phyloP scores from a whole-genome alignment of 495 filamentous ascomycete genomes.

The Chaetomium tenue region DNA sequence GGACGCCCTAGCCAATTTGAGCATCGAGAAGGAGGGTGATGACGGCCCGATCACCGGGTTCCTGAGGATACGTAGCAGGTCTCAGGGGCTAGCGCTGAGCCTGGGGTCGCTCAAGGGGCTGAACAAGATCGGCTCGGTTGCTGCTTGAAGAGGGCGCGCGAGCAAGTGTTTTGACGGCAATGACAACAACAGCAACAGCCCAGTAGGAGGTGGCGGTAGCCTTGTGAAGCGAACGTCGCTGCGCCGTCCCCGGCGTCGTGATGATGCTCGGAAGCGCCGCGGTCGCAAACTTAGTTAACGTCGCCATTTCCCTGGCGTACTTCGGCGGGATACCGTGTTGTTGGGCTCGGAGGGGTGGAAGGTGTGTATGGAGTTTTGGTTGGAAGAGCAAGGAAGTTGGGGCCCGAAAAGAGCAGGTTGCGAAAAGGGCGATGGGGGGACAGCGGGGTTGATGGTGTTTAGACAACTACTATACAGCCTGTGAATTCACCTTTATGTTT shows the following conservation, averaged over 20 bases:
- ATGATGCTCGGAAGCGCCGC: background rate
- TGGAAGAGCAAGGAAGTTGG: background rate
- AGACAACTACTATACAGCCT: constrained; percentile 7
- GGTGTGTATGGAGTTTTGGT: constrained; percentile 3
- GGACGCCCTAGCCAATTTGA: constrained; percentile 96
- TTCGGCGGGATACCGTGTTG: background rate
- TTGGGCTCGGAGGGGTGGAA: background rate
- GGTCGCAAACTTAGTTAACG: background rate
- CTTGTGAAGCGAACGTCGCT: background rate
- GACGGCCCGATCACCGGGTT: constrained; percentile 98
- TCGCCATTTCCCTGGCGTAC: background rate
- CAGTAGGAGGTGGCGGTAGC: background rate
- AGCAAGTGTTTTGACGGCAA: background rate
- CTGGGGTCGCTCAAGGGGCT: constrained; percentile 93
- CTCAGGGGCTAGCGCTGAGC: constrained; percentile 91
- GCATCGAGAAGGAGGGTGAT: constrained; percentile 96
- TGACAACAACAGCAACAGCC: background rate
- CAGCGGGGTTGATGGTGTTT: background rate
- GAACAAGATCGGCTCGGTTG: constrained; percentile 67
- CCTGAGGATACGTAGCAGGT: constrained; percentile 95
- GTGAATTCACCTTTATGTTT: constrained; percentile 9
- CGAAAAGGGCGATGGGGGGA: background rate
- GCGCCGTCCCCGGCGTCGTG: background rate
- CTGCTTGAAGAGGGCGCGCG: constrained; percentile 38
- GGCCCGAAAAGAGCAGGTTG: constrained; percentile 2